phyloP scores from a whole-genome alignment of 2,329 filamentous ascomycete species.

The Diaporthe australafricana region DNA sequence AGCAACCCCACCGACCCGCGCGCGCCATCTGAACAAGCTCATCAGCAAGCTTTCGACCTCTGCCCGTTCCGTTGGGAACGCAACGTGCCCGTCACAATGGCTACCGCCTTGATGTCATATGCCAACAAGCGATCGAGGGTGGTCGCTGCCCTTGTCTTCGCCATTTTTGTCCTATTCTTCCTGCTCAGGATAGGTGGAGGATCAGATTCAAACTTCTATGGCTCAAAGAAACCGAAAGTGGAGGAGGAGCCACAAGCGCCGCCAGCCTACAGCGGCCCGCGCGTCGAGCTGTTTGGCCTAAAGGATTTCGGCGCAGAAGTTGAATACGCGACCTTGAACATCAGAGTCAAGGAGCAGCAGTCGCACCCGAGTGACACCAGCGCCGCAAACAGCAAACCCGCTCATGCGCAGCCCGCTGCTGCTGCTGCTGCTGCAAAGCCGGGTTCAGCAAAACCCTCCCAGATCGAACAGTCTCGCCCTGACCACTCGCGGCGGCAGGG shows the following conservation, averaged over 20 bases:
- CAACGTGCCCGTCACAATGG: conserved; percentile 27
- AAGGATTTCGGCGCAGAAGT: conserved; percentile 28
- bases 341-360: conserved; percentile 31
- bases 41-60: not conserved
- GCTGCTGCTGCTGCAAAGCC: not conserved
- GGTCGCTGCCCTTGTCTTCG: conserved; percentile 26
- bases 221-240: not conserved
- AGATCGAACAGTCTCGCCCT: not conserved
- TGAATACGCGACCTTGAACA: conserved; percentile 32
- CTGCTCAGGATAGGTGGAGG: conserved; percentile 25
- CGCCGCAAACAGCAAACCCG: not conserved
- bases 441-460: not conserved
- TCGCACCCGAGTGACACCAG: not conserved
- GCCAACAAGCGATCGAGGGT: conserved; percentile 31
- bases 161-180: conserved; percentile 29
- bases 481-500: not conserved
- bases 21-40: conserved; percentile 4
- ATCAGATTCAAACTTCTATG: conserved; percentile 11
- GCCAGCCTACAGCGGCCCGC: conserved; percentile 27
- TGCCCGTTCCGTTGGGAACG: not conserved
- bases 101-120: conserved; percentile 32
- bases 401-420: too few relatives aligned
- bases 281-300: conserved; percentile 35
- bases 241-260: conserved; percentile 10
- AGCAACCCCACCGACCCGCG: not conserved